phyloP scores from a whole-genome alignment of 257 asterid species.

The Solanum infundibuliforme region DNA sequence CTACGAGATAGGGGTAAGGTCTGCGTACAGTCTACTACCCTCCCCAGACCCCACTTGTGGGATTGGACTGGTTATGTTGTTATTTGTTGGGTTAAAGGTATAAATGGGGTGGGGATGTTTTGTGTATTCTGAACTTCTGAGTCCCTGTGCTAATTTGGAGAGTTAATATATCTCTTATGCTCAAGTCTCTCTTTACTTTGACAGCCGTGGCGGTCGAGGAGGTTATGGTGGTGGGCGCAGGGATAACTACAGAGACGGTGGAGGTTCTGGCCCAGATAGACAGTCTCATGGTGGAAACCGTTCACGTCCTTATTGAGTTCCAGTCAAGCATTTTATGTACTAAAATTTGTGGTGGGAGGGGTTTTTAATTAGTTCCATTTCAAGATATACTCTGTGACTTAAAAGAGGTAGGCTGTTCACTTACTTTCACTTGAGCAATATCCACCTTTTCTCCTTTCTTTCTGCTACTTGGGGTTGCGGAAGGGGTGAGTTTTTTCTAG shows the following conservation, averaged over 20 bases:
- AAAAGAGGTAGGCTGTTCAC: conserved; percentile 79
- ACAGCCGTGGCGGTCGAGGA: conserved; percentile 87
- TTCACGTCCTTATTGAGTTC: conserved; percentile 76
- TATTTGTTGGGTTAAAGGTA: not conserved
- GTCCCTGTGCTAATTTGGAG: not conserved
- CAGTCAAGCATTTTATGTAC: conserved; percentile 46
- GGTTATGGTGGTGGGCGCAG: conserved; percentile 67
- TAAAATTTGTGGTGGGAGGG: conserved; percentile 60
- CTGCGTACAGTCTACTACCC: not conserved
- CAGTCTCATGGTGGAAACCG: conserved; percentile 88
- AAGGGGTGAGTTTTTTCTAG: conserved; percentile 22
- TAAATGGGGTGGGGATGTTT: not conserved
- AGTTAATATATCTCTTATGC: not conserved
- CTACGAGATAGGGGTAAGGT: not conserved
- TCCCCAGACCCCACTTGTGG: not conserved
- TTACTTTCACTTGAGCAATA: conserved; percentile 28
- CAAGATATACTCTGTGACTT: conserved; percentile 60
- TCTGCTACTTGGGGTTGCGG: conserved; percentile 25
- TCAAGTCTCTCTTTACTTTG: not conserved
- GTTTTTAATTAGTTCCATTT: conserved; percentile 51
- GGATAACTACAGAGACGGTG: conserved; percentile 77
- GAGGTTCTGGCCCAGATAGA: conserved; percentile 94
- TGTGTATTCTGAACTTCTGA: not conserved
- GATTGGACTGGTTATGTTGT: not conserved
- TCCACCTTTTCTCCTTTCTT: conserved; percentile 36